Evolutionary conservation across 768 basidiomycete genomes (phyloP).

Genomic region (Boletus huronensis): DNA sequence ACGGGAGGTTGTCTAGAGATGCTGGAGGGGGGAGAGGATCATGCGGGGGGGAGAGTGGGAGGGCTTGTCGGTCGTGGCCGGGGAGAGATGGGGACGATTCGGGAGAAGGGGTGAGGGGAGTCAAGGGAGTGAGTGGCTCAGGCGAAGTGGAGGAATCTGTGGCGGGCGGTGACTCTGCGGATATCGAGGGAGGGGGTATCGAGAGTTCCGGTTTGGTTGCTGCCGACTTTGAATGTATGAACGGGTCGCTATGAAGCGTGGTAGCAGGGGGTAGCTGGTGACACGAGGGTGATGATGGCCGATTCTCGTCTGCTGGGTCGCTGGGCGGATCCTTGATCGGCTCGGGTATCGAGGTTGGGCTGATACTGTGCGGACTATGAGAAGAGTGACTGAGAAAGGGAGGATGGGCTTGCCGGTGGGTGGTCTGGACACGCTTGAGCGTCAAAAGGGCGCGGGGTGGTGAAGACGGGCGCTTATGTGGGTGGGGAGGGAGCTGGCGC

Average conservation of each 20-base stretch:
- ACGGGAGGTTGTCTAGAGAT: background rate
- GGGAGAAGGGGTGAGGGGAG: constrained; percentile 24
- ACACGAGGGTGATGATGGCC: background rate
- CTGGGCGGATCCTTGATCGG: background rate
- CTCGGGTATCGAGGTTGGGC: background rate
- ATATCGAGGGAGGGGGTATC: background rate
- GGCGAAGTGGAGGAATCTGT: constrained; percentile 1
- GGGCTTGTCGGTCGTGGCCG: constrained; percentile 25
- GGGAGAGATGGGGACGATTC: constrained; percentile 22
- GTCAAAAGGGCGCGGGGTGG: constrained; percentile 6
- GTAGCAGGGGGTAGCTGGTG: background rate
- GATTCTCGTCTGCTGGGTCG: background rate
- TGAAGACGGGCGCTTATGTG: constrained; percentile 15
- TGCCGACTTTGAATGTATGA: background rate
- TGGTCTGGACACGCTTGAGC: background rate
- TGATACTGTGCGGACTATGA: constrained; percentile 1
- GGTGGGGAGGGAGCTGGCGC: background rate
- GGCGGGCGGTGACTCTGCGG: background rate
- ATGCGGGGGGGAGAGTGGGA: background rate
- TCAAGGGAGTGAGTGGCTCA: constrained; percentile 19
- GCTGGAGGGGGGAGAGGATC: constrained; percentile 8
- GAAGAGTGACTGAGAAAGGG: background rate
- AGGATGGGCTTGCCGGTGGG: constrained; percentile 1
- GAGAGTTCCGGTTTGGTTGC: background rate
- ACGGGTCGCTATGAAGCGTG: background rate